Evolutionary conservation across 768 basidiomycete genomes (phyloP).

Genomic region (Lactifluus piperatus): DNA sequence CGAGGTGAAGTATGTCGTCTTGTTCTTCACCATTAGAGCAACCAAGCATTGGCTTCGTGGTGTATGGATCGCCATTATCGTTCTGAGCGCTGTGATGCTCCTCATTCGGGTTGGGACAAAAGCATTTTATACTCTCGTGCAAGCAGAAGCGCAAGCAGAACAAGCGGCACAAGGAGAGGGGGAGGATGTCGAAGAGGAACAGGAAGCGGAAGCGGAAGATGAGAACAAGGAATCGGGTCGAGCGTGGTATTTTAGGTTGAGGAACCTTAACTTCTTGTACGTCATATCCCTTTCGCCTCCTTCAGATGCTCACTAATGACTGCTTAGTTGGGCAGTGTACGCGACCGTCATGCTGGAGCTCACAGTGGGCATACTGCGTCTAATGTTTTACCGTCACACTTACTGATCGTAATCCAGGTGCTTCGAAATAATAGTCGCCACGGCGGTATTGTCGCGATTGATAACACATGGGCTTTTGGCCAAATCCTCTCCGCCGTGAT

Average conservation of each 20-base stretch:
- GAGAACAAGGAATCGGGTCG: not conserved
- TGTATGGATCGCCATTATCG: slow-evolving; percentile 2
- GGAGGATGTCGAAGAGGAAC: not conserved
- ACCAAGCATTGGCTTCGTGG: slow-evolving; percentile 6
- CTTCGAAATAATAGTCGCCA: not conserved
- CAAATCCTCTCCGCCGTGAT: slow-evolving; percentile 13
- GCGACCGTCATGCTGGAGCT: slow-evolving; percentile 10
- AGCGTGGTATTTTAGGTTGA: slow-evolving; percentile 4
- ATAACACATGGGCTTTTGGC: slow-evolving; percentile 8
- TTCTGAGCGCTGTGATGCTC: slow-evolving; percentile 1
- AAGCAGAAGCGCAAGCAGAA: no score
- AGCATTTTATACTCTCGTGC: no score
- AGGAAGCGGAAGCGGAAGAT: not conserved
- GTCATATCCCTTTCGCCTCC: not conserved
- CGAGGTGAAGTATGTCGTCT: slow-evolving; percentile 3
- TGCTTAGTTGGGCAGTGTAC: slow-evolving; percentile 8
- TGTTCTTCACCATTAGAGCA: slow-evolving; percentile 4
- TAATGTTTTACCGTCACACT: not conserved
- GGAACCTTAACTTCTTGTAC: not conserved
- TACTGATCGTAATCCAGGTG: slow-evolving; percentile 2
- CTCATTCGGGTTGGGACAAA: not conserved
- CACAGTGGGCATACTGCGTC: not conserved
- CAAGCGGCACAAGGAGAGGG: no score
- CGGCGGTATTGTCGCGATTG: not conserved
- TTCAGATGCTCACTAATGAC: not conserved